Evolutionary conservation across 805 yeast genomes (phyloP).

Genomic region (Yamadazyma scolyti): DNA sequence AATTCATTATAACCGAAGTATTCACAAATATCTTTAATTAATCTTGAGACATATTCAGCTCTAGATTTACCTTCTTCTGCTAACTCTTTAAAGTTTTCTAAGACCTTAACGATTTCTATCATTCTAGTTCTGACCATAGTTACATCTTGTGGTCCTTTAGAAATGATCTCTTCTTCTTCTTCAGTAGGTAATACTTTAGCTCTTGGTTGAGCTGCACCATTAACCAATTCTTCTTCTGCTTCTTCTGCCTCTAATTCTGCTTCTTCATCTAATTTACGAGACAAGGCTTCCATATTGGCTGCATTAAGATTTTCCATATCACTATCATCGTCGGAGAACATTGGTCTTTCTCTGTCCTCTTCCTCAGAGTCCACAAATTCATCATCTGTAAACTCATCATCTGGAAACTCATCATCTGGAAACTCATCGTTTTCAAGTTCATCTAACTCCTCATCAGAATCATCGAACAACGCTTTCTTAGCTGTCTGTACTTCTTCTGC

Average conservation of each 20-base stretch:
- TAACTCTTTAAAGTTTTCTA: constrained; percentile 80
- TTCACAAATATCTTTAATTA: constrained; percentile 81
- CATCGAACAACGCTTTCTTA: constrained; percentile 74
- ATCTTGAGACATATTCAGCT: constrained; percentile 73
- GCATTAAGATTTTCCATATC: constrained; percentile 68
- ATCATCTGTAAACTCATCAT: constrained; percentile 42
- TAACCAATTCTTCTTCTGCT: constrained; percentile 53
- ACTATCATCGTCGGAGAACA: constrained; percentile 64
- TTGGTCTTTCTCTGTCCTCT: constrained; percentile 56
- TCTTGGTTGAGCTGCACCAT: constrained; percentile 64
- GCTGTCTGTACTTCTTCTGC: constrained; percentile 61
- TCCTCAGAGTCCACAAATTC: constrained; percentile 55
- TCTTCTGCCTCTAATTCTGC: constrained; percentile 47
- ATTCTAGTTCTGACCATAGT: constrained; percentile 87
- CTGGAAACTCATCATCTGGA: constrained; percentile 38
- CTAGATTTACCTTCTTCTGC: constrained; percentile 87
- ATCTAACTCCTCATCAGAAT: constrained; percentile 56
- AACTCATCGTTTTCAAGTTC: constrained; percentile 28
- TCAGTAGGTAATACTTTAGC: constrained; percentile 74
- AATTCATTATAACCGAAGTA: constrained; percentile 92
- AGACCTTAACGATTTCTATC: constrained; percentile 90
- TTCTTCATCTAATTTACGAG: constrained; percentile 60
- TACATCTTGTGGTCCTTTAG: constrained; percentile 63
- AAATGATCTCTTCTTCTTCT: constrained; percentile 54
- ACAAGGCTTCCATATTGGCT: constrained; percentile 77